Percentiles rank a stretch among this genome's conserved stretches.
These are phyloP conservation scores for Clavispora fructus DNA, from an alignment of 805 yeast genomes.

Conservation along the genomic window DNA sequence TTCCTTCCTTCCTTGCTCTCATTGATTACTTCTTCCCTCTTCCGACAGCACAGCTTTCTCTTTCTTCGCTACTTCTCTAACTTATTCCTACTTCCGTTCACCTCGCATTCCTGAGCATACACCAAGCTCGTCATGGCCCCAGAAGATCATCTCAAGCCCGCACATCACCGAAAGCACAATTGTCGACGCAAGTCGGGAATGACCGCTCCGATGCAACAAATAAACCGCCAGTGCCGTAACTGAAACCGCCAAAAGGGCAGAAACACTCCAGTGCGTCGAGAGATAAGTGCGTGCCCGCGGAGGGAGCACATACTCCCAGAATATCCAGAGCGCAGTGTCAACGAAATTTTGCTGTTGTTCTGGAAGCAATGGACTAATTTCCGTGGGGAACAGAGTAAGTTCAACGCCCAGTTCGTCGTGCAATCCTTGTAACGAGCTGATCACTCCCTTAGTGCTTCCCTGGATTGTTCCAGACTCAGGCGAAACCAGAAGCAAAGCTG, in stretches of 20 bases:
- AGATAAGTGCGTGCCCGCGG: constrained; percentile 5
- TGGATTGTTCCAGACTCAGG: background rate
- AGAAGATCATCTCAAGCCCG: background rate
- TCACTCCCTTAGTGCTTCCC: background rate
- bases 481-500: background rate
- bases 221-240: constrained; percentile 1
- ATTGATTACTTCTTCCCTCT: too few relatives aligned
- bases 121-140: background rate
- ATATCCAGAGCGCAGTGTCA: constrained; percentile 4
- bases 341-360: constrained; percentile 3
- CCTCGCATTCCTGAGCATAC: background rate
- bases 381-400: background rate
- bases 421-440: background rate
- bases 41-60: too few relatives aligned
- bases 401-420: background rate
- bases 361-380: constrained; percentile 15
- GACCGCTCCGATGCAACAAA: background rate
- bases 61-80: too few relatives aligned
- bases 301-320: background rate
- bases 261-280: constrained; percentile 13
- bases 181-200: background rate
- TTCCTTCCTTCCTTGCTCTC: too few relatives aligned
- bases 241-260: constrained; percentile 11
- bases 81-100: too few relatives aligned
- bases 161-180: background rate